Conservation (phyloP, 1,284 basidiomycete genomes). For the Amylostereum areolatum region DNA sequence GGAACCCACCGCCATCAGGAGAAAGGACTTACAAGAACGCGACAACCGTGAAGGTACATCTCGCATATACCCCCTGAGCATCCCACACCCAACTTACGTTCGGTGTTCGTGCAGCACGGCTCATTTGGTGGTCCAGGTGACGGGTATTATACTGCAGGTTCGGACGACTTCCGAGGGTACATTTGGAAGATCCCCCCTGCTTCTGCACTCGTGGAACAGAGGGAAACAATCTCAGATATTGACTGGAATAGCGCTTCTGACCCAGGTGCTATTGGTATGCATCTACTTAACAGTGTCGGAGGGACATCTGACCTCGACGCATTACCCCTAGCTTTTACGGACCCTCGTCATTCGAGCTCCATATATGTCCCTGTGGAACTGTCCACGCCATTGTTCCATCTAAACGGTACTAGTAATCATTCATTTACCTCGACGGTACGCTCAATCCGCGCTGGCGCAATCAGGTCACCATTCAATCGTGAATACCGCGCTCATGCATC, state of each 20-base stretch:
- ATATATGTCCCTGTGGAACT: slow-evolving; percentile 49
- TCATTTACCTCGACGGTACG: slow-evolving; percentile 1
- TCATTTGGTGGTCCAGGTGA: slow-evolving; percentile 63
- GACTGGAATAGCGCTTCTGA: slow-evolving; percentile 35
- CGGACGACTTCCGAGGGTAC: slow-evolving; percentile 76
- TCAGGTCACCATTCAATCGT: slow-evolving; percentile 70
- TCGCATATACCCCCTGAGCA: neutral
- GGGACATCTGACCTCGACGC: no score
- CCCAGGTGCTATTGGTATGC: slow-evolving; percentile 33
- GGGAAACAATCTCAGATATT: slow-evolving; percentile 43
- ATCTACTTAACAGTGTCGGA: no score
- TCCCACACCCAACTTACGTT: no score
- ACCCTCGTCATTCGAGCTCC: slow-evolving; percentile 1
- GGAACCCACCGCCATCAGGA: slow-evolving; percentile 35
- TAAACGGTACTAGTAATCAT: slow-evolving; percentile 42
- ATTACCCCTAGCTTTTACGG: slow-evolving; percentile 1
- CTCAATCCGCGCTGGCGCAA: neutral
- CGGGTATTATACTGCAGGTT: slow-evolving; percentile 62
- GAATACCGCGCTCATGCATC: slow-evolving; percentile 68
- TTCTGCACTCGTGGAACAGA: slow-evolving; percentile 33
- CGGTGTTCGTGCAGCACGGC: slow-evolving; percentile 59
- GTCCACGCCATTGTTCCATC: slow-evolving; percentile 45
- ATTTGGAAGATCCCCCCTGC: slow-evolving; percentile 68
- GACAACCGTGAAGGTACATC: slow-evolving; percentile 68
- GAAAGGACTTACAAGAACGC: slow-evolving; percentile 60